Base-by-base conservation (phyloP, 768 basidiomycete genomes). In the Tulasnella sp. region DNA sequence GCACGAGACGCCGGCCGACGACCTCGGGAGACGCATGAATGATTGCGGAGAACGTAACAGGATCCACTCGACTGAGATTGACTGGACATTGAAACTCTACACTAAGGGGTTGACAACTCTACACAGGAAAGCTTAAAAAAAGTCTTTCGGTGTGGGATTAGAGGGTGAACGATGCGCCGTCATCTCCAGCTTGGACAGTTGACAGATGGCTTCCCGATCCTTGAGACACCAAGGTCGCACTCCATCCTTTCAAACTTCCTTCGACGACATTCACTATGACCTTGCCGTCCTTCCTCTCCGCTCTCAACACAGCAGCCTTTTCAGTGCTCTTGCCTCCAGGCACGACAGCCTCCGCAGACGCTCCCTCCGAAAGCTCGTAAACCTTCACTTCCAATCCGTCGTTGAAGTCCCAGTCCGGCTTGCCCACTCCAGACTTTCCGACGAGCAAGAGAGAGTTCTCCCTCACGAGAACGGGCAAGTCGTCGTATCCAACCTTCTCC, bases 401-500 rank as follows among this genome's bases (percentile, higher is more conserved):
- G 26, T 88, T 67, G 73, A 85, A 87, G 40, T 87, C 84, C 76
- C 90, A 90, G 77, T 90, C 89, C 5, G 89, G 88, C 1, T 83
- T 81, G 32, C 81, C 82, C 26, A 82, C 79, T 34, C 82, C 81
- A 37, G 80, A 76, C 19, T 88, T 85, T 5, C 89, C 88, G n/a
- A 90, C 81, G 68, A 83, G 80, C 22, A 91, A 78, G 22, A 90
- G 83, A 17, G 83, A 84, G 41, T 84, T 85, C 34, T 84, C 84
- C 41, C 87, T 83, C 41, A 90, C 85, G 85, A 86, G 90, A 35
- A 90, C 85, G 17, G 89, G 89, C 42, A 91, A 83, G 71, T 85
- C 83, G 75, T 88, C 84, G 42, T 89, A 78, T 32, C 87, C 84
- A n/a, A 89, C 86, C 71, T 84, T 80, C 75, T 88, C 86, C 67